These are phyloP conservation scores for Suhomyces guaymorum DNA, from an alignment of 1,139 yeast species.

Conservation along the genomic window DNA sequence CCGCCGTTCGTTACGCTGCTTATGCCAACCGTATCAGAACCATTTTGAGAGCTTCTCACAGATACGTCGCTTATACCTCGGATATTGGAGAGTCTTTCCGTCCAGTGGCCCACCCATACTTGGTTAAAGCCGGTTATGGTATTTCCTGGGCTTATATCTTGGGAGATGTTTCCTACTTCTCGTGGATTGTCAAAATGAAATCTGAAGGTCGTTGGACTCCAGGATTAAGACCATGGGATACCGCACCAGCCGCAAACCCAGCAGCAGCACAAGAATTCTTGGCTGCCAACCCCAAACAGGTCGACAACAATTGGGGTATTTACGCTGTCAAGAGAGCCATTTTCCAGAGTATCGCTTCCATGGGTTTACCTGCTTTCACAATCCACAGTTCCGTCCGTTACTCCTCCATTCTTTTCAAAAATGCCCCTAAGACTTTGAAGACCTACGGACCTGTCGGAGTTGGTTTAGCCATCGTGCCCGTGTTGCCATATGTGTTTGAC, in stretches of 20 bases:
- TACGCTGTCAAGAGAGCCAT: slow-evolving; percentile 69
- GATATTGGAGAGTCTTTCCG: slow-evolving; percentile 90
- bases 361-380: slow-evolving; percentile 87
- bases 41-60: slow-evolving; percentile 70
- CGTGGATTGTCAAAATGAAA: slow-evolving; percentile 73
- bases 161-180: slow-evolving; percentile 76
- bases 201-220: slow-evolving; percentile 65
- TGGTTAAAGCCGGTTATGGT: slow-evolving; percentile 69
- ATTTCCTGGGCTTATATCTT: slow-evolving; percentile 75
- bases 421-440: slow-evolving; percentile 42
- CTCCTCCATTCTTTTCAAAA: slow-evolving; percentile 59
- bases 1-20: slow-evolving; percentile 73
- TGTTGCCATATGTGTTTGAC: slow-evolving; percentile 76
- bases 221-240: slow-evolving; percentile 71
- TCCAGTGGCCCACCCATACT: slow-evolving; percentile 72
- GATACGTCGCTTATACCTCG: slow-evolving; percentile 85
- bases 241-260: slow-evolving; percentile 45
- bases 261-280: slow-evolving; percentile 39
- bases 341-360: slow-evolving; percentile 79
- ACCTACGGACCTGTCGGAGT: slow-evolving; percentile 76
- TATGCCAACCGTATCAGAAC: slow-evolving; percentile 75
- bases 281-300: slow-evolving; percentile 26
- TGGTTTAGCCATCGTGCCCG: slow-evolving; percentile 77
- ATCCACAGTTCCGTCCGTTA: slow-evolving; percentile 78
- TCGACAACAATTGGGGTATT: slow-evolving; percentile 63